Base-by-base conservation (phyloP, 2,329 filamentous ascomycete genomes). In the Aspergillus sp. region DNA sequence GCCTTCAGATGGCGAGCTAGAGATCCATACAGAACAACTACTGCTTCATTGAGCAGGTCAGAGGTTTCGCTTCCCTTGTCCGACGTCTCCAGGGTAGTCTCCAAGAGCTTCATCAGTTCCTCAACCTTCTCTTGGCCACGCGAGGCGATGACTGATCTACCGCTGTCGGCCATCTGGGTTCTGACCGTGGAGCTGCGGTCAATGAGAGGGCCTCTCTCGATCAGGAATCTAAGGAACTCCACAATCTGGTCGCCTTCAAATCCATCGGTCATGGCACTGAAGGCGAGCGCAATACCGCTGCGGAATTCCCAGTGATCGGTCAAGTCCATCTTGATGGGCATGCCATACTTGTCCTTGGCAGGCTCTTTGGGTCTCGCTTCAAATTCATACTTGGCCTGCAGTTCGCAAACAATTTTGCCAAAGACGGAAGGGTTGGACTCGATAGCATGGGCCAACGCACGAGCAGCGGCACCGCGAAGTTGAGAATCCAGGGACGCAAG, bases 21-120 rank as follows among this genome's bases (percentile, higher is more conserved):
- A 47, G 95, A 93, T 68, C 94, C 94, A 64, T 99, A 99, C 69
- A 99, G 87, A 62, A 99, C 94, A 61, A 99, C 92, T 48, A 99
- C 92, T 16, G 95, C 94, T 73, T 99, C 94, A 62, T 96, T 96
- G 57, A 97, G 88, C 54, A 90, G 84, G 71, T 99, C 95, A 16
- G 89, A 86, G 49, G 87, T 84, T 60, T 92, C 85, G 0, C 87
- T 91, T 52, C 85, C 87, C 67, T 88, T 89, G 69, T 94, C 90
- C 2, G 91, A 88, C 2, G 85, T 86, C 66, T 93, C 91, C n/a
- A 99, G 79, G 0, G 90, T 91, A 20, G 81, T 82, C 71, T 99
- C 94, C 65, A 97, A 95, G 13, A 93, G 85, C 64, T 87, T 84
- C 92, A 99, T 99, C 50, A 99, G 77, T 59, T 87, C 84, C 65